These are phyloP conservation scores for Acanthamoeba sp. DNA, from an alignment of 208 protist genomes.

Conservation along the genomic window DNA sequence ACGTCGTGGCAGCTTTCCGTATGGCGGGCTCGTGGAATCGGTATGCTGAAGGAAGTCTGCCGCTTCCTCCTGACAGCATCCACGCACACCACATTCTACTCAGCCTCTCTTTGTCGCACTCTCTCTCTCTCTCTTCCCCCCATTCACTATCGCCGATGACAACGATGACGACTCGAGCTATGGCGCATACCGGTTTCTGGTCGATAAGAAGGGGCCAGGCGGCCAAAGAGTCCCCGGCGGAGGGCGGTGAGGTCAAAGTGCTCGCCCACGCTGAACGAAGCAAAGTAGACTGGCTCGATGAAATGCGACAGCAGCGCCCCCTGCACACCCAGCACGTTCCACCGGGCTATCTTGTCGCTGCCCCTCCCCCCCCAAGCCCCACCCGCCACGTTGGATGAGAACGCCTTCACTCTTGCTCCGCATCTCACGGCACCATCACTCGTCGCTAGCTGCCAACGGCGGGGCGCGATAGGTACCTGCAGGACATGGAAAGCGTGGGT, in stretches of 20 bases:
- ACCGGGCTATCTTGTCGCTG: slow-evolving; percentile 82
- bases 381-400: background rate
- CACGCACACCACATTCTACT: background rate
- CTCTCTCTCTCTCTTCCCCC: too few species aligned
- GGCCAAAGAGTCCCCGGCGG: slow-evolving; percentile 54
- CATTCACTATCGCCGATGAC: too few species aligned
- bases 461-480: slow-evolving; percentile 41
- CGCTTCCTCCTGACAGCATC: background rate
- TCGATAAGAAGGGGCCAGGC: background rate
- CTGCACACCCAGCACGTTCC: slow-evolving; percentile 80
- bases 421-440: too few species aligned
- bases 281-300: slow-evolving; percentile 73
- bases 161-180: too few species aligned
- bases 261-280: slow-evolving; percentile 73
- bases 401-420: too few species aligned
- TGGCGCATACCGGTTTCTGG: too few species aligned
- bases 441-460: too few species aligned
- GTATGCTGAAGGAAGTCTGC: background rate
- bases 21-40: background rate
- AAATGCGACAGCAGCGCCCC: slow-evolving; percentile 80
- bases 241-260: slow-evolving; percentile 61
- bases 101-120: too few species aligned
- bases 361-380: background rate
- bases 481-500: slow-evolving; percentile 80
- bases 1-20: background rate